A percentile compares a stretch with the other conserved stretches of the same genome.
These are phyloP conservation scores for Clarkia xantiana DNA, from an alignment of 345 rosid species.

Conservation along the genomic window DNA sequence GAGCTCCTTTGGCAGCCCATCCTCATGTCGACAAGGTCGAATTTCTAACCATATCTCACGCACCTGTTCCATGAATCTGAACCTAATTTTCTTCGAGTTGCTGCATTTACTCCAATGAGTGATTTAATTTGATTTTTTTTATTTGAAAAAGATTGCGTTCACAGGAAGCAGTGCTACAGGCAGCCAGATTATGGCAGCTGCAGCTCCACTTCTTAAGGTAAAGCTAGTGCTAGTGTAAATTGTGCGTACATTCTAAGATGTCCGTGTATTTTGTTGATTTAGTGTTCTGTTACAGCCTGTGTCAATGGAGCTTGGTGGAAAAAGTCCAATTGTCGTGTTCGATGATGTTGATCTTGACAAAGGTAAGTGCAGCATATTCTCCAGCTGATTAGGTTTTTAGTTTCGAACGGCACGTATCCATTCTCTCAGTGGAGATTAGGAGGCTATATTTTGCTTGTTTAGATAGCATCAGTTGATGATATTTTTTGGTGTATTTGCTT, in stretches of 20 bases:
- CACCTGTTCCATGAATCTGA: too few relatives aligned
- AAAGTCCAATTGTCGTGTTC: constrained; percentile 85
- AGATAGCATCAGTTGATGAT: too few relatives aligned
- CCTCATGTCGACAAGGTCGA: constrained; percentile 82
- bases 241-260: neutral
- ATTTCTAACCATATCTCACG: constrained; percentile 4
- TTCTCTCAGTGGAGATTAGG: too few relatives aligned
- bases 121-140: constrained; percentile 8
- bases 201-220: constrained; percentile 79
- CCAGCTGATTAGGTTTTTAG: too few relatives aligned
- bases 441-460: too few relatives aligned
- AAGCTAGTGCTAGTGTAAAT: neutral
- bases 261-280: neutral
- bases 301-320: constrained; percentile 88
- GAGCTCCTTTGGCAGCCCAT: constrained; percentile 91
- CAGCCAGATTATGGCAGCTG: constrained; percentile 63
- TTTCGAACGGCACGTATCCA: too few relatives aligned
- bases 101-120: too few relatives aligned
- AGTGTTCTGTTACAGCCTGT: constrained; percentile 50
- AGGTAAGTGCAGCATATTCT: constrained; percentile 25
- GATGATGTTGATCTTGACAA: constrained; percentile 85
- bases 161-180: constrained; percentile 93
- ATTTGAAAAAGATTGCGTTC: constrained; percentile 50
- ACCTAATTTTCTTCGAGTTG: neutral
- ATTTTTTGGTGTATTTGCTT: too few relatives aligned